These are phyloP conservation scores for Colletotrichum lindemuthianum DNA, from an alignment of 2,329 filamentous ascomycete genomes.

Conservation along the genomic window DNA sequence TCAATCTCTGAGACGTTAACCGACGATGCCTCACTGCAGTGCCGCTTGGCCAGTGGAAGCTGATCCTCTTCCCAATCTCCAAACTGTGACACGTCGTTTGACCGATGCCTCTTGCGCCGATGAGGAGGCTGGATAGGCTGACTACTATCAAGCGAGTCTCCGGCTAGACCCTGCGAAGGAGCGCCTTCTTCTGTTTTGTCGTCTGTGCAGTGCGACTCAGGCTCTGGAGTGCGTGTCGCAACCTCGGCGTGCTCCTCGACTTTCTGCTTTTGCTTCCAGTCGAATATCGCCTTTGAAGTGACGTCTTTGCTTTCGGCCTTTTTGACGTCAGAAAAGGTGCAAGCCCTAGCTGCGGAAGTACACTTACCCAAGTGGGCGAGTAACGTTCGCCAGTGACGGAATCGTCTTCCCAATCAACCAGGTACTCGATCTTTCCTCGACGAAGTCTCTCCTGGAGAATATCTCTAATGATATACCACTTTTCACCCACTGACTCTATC, in stretches of 20 bases:
- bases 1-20: constrained; percentile 25
- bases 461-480: constrained; percentile 47
- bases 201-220: not conserved
- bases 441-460: constrained; percentile 48
- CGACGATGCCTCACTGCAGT: constrained; percentile 21
- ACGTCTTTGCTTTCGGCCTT: constrained; percentile 41
- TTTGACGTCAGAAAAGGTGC: constrained; percentile 8
- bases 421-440: constrained; percentile 44
- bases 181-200: not conserved
- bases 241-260: no score
- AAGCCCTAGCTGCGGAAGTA: constrained; percentile 18
- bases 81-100: not conserved
- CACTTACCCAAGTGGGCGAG: constrained; percentile 47
- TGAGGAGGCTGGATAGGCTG: constrained; percentile 23
- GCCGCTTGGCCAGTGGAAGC: constrained; percentile 7
- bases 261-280: constrained; percentile 44
- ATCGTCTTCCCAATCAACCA: constrained; percentile 52
- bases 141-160: constrained; percentile 21
- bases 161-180: not conserved
- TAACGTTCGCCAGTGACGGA: constrained; percentile 45
- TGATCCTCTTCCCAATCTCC: constrained; percentile 8
- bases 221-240: no score
- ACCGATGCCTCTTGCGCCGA: constrained; percentile 18
- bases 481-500: constrained; percentile 30
- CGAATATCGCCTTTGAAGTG: constrained; percentile 43